Evolutionary conservation across 2,329 filamentous ascomycete genomes (phyloP).

Genomic region (Neonectria punicea): DNA sequence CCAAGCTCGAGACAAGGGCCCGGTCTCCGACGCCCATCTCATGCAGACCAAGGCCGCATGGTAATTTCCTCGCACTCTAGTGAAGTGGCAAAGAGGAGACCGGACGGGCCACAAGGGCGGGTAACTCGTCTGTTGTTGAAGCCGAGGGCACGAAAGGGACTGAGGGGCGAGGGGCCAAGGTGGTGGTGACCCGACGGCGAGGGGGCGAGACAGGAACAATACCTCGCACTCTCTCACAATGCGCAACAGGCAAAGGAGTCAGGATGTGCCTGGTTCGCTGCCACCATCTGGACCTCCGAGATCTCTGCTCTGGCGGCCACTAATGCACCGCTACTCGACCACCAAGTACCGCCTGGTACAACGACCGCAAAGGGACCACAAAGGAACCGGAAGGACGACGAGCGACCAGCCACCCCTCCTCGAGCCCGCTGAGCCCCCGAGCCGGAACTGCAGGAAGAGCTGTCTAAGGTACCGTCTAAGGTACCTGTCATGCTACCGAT

Average conservation of each 20-base stretch:
- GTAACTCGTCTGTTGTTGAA: slow-evolving; percentile 38
- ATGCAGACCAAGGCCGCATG: slow-evolving; percentile 40
- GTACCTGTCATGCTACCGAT: slow-evolving; percentile 26
- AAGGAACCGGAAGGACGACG: slow-evolving; percentile 26
- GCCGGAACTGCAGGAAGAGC: slow-evolving; percentile 31
- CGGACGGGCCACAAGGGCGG: slow-evolving; percentile 36
- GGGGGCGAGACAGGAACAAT: slow-evolving; percentile 20
- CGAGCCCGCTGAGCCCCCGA: slow-evolving; percentile 29
- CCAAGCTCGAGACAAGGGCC: slow-evolving; percentile 21
- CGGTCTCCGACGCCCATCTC: slow-evolving; percentile 40
- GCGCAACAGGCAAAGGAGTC: slow-evolving; percentile 18
- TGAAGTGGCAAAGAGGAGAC: slow-evolving; percentile 45
- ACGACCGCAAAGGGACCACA: slow-evolving; percentile 32
- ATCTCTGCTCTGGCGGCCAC: slow-evolving; percentile 48
- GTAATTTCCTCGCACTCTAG: slow-evolving; percentile 39
- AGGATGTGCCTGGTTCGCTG: slow-evolving; percentile 45
- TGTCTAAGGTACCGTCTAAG: slow-evolving; percentile 29
- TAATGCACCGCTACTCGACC: slow-evolving; percentile 46
- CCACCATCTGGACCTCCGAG: slow-evolving; percentile 44
- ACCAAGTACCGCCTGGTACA: slow-evolving; percentile 37
- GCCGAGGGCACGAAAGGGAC: slow-evolving; percentile 29
- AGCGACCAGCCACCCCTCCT: slow-evolving; percentile 26
- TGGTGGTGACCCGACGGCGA: slow-evolving; percentile 22
- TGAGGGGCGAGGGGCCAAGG: slow-evolving; percentile 33
- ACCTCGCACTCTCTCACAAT: slow-evolving; percentile 22